These are phyloP conservation scores for Sclerotinia nivalis DNA, from an alignment of 2,329 filamentous ascomycete species.

Conservation along the genomic window DNA sequence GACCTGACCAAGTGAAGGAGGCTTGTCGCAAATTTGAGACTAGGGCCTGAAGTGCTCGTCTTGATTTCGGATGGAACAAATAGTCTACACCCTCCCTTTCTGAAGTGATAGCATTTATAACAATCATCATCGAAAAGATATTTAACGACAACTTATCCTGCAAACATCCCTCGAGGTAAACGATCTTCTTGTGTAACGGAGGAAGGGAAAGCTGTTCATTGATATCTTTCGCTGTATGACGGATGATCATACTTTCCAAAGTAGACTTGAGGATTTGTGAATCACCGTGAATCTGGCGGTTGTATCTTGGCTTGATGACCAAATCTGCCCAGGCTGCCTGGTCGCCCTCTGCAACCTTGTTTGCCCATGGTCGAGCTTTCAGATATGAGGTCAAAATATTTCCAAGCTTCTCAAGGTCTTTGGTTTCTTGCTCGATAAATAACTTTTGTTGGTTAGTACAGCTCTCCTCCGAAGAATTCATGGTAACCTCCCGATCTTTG, in stretches of 20 bases:
- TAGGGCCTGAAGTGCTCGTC: conserved; percentile 64
- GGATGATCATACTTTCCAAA: conserved; percentile 77
- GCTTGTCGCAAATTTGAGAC: conserved; percentile 80
- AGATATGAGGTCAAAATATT: conserved; percentile 70
- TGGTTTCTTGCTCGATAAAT: conserved; percentile 52
- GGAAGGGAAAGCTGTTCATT: conserved; percentile 65
- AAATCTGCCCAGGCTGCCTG: conserved; percentile 72
- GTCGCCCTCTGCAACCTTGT: conserved; percentile 53
- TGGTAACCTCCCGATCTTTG: neutral
- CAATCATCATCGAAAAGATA: conserved; percentile 79
- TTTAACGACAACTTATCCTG: conserved; percentile 84
- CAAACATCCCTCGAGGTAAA: conserved; percentile 76
- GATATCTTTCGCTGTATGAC: conserved; percentile 74
- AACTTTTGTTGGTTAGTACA: neutral
- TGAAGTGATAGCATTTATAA: conserved; percentile 85
- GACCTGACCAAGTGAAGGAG: conserved; percentile 82
- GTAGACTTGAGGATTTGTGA: conserved; percentile 65
- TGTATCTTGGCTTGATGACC: conserved; percentile 60
- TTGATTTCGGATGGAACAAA: conserved; percentile 78
- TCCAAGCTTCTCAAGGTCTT: conserved; percentile 67
- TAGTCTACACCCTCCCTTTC: conserved; percentile 83
- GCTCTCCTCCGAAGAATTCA: neutral
- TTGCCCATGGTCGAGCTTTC: conserved; percentile 76
- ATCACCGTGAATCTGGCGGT: conserved; percentile 54
- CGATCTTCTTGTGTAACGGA: conserved; percentile 67